Conservation (phyloP, 1,284 basidiomycete species). For the Moniliophthora roreri region DNA sequence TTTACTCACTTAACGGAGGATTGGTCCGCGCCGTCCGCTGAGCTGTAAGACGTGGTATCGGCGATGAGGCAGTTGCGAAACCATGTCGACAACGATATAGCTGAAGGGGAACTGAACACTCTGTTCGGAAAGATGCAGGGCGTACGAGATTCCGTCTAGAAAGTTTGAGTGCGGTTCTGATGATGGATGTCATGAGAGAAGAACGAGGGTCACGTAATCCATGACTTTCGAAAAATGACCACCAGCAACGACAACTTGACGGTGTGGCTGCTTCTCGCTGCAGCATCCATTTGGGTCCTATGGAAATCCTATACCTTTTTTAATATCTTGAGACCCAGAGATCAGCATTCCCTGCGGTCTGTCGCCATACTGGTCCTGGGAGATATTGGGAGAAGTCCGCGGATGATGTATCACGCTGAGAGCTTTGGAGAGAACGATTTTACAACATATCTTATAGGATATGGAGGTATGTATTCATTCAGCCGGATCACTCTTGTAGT, state of each 20-base stretch:
- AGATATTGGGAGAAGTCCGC: constrained; percentile 92
- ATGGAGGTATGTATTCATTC: constrained; percentile 60
- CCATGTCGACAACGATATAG: background rate
- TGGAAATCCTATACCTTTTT: constrained; percentile 31
- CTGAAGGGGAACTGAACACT: too few species aligned
- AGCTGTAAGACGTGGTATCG: background rate
- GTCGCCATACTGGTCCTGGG: constrained; percentile 92
- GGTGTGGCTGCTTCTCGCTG: background rate
- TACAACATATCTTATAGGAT: constrained; percentile 83
- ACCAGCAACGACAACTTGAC: too few species aligned
- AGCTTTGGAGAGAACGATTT: constrained; percentile 86
- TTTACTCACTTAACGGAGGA: background rate
- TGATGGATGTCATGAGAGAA: too few species aligned
- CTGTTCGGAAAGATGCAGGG: too few species aligned
- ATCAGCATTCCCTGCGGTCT: constrained; percentile 53
- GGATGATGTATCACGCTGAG: constrained; percentile 99
- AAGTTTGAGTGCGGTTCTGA: too few species aligned
- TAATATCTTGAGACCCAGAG: constrained; percentile 27
- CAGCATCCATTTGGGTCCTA: constrained; percentile 21
- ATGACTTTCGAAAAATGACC: too few species aligned
- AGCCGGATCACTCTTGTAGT: background rate
- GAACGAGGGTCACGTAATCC: too few species aligned
- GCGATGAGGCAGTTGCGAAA: background rate
- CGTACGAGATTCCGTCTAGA: too few species aligned
- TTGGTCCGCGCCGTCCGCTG: background rate